Evolutionary conservation across 2,329 filamentous ascomycete species (phyloP), one percentile per base, ranked within the genome.

Genomic region (Simplicillium sp.): DNA sequence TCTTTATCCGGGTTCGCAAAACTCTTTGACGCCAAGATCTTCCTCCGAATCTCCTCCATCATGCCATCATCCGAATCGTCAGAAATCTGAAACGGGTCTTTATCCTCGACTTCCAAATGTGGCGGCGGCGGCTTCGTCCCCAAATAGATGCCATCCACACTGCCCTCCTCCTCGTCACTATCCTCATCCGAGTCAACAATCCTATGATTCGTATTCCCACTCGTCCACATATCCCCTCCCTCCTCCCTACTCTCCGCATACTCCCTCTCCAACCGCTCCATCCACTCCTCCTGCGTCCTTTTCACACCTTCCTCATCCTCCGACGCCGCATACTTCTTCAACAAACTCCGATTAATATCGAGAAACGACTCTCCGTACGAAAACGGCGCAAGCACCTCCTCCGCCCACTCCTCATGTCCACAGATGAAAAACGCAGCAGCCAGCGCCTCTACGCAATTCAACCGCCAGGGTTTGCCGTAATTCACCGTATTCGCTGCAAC

Each of bases 401-500:
- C 79, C 0, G 92, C 90, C 92, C 92, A 98, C 38, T 96, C 90
- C 7, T 75, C 60, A 54, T 92, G 87, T 4, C 92, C 87, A 53
- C 90, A 97, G 48, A 98, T 98, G 54, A 77, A 86, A 56, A 94
- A 98, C 16, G 86, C 87, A 3, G 92, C 90, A 0, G 88, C 92
- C 36, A 98, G 70, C 4, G 92, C 92, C 67, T 98, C 92, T 25
- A 88, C 92, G 54, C 92, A 98, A 62, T 98, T 98, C 47, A 98
- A 62, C 41, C 89, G 74, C 86, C 89, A 96, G 5, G 92, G 92
- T 55, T 87, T 86, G 45, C 92, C 92, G 64, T 98, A 98, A 66
- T 98, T 98, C 56, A 96, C 92, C 1, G 85, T 84, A 60, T 98
- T 98, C 37, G 92, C 92, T 6, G 92, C 92, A 38, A 98, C 89